Percentiles rank a stretch among this genome's conserved stretches.
Evolutionary conservation across 148 eudicot species (phyloP).

Genomic region (Tetragonia tetragonoides): DNA sequence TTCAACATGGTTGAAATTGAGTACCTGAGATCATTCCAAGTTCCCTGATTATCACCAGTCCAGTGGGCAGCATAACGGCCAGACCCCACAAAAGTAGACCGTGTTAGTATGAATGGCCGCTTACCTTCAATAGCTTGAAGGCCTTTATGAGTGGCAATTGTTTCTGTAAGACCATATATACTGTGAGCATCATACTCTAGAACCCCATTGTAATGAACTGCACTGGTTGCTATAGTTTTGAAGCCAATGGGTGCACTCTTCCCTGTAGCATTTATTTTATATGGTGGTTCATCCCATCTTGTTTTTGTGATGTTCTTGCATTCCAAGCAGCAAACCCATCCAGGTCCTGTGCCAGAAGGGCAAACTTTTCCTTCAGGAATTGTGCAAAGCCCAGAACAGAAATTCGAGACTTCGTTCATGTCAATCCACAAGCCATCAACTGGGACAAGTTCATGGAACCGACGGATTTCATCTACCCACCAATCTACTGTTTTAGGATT

Average conservation of each 20-base stretch:
- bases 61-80: conserved; percentile 92
- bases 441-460: conserved; percentile 87
- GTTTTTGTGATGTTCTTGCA: conserved; percentile 86
- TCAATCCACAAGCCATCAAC: conserved; percentile 97
- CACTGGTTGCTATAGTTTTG: conserved; percentile 96
- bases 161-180: conserved; percentile 72
- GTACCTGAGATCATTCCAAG: conserved; percentile 73
- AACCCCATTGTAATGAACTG: conserved; percentile 87
- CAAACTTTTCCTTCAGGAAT: conserved; percentile 65
- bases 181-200: conserved; percentile 95
- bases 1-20: conserved; percentile 87
- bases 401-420: conserved; percentile 94
- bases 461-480: conserved; percentile 84
- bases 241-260: conserved; percentile 53
- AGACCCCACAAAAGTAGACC: conserved; percentile 89
- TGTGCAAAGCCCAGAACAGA: conserved; percentile 81
- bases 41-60: conserved; percentile 95
- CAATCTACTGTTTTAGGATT: conserved; percentile 85
- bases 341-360: conserved; percentile 78
- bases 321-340: conserved; percentile 87
- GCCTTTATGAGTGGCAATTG: conserved; percentile 87
- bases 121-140: conserved; percentile 74
- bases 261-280: conserved; percentile 92
- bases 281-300: conserved; percentile 93
- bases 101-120: conserved; percentile 79